Percentiles rank a stretch among this genome's conserved stretches.
Conservation (phyloP, 2,329 filamentous ascomycete genomes). For the Penicillium sclerotigenum region DNA sequence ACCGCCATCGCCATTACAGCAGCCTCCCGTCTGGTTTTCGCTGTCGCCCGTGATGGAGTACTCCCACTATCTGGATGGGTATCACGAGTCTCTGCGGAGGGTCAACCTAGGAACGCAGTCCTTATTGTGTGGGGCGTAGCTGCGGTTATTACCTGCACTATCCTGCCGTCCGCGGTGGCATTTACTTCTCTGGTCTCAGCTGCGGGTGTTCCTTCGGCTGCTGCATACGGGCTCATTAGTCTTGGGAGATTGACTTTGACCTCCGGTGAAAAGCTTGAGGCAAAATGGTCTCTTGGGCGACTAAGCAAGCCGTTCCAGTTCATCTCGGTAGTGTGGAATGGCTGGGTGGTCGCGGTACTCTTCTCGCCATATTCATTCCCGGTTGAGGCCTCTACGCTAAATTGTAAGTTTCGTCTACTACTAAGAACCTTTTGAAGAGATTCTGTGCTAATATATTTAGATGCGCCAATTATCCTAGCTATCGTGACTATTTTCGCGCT, state of each 20-base stretch:
- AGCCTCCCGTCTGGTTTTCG: constrained; percentile 59
- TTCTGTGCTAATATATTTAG: neutral
- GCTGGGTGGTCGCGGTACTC: constrained; percentile 49
- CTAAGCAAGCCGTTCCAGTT: constrained; percentile 49
- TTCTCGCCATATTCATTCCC: constrained; percentile 49
- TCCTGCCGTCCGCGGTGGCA: constrained; percentile 54
- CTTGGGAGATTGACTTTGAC: constrained; percentile 49
- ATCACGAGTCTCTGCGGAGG: constrained; percentile 49
- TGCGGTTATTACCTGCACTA: constrained; percentile 56
- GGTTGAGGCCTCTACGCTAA: constrained; percentile 22
- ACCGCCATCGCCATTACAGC: constrained; percentile 59
- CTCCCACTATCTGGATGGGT: constrained; percentile 60
- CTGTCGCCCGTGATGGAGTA: constrained; percentile 60
- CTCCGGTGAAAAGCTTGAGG: constrained; percentile 37
- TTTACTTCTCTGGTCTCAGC: constrained; percentile 55
- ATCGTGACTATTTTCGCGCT: neutral
- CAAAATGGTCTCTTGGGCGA: constrained; percentile 46
- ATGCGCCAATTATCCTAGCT: neutral
- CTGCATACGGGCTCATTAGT: constrained; percentile 53
- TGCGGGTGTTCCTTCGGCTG: constrained; percentile 52
- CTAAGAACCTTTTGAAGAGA: neutral
- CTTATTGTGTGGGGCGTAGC: constrained; percentile 57
- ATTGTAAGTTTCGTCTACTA: neutral
- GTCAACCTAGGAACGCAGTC: constrained; percentile 59
- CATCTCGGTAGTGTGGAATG: constrained; percentile 50